Evolutionary conservation across 208 protist species (phyloP).

Genomic region (Balamuthia mandrillaris): DNA sequence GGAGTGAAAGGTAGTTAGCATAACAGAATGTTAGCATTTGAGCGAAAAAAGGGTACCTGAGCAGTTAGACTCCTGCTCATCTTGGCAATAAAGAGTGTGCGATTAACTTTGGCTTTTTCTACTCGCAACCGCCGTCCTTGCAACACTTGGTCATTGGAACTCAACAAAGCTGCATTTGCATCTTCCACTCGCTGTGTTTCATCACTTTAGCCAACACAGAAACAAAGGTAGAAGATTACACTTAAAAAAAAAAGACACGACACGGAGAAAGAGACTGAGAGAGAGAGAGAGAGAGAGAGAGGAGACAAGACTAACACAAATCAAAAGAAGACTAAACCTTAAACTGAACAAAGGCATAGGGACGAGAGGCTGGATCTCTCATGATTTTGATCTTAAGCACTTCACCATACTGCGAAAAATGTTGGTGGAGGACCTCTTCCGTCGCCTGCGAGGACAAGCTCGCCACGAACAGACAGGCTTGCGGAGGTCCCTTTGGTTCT

Average conservation of each 20-base stretch:
- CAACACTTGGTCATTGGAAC: neutral
- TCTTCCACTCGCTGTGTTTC: neutral
- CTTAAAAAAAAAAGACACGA: too few species aligned
- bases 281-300: too few species aligned
- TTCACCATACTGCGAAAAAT: neutral
- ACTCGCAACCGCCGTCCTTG: neutral
- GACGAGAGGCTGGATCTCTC: neutral
- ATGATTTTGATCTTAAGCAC: slow-evolving; percentile 41
- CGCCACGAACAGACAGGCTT: slow-evolving; percentile 34
- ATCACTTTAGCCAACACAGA: too few species aligned
- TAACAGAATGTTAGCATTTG: too few species aligned
- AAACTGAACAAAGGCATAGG: slow-evolving; percentile 55
- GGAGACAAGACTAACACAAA: neutral
- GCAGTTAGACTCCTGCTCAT: slow-evolving; percentile 22
- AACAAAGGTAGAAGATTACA: neutral
- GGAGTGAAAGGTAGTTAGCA: too few species aligned
- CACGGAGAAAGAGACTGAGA: too few species aligned
- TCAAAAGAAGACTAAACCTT: neutral
- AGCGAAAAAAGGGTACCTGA: neutral
- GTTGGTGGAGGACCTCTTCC: slow-evolving; percentile 19
- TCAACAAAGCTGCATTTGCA: neutral
- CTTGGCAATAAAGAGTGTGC: slow-evolving; percentile 53
- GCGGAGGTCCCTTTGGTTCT: slow-evolving; percentile 5
- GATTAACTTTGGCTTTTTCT: slow-evolving; percentile 45
- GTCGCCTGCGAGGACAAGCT: slow-evolving; percentile 1